Conservation (phyloP, 371 early-diverging fungal species). For the Coemansia sp. region DNA sequence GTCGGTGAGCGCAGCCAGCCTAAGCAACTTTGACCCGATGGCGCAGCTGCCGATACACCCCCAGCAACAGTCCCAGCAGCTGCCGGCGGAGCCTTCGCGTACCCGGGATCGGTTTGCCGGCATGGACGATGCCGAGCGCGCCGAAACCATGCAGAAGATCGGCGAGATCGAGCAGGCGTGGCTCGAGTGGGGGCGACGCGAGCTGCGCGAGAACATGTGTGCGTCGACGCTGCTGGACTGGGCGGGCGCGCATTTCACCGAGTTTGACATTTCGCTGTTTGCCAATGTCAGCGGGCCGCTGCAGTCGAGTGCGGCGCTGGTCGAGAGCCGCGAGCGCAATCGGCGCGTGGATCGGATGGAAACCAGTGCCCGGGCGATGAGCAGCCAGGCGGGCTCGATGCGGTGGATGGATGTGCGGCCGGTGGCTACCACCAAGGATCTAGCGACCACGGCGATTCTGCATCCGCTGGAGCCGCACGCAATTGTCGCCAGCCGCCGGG, state of each 20-base stretch:
- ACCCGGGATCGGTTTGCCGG: slow-evolving; percentile 15
- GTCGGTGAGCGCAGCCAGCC: slow-evolving; percentile 2
- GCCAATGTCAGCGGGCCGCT: slow-evolving; percentile 44
- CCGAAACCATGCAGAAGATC: slow-evolving; percentile 7
- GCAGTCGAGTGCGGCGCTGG: slow-evolving; percentile 45
- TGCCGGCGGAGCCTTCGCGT: neutral
- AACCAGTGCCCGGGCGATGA: slow-evolving; percentile 26
- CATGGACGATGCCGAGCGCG: slow-evolving; percentile 12
- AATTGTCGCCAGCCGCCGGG: slow-evolving; percentile 36
- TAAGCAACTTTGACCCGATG: slow-evolving; percentile 2
- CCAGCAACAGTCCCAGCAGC: neutral
- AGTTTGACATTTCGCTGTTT: slow-evolving; percentile 51
- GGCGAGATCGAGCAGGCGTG: slow-evolving; percentile 36
- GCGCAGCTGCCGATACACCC: neutral
- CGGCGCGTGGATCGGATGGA: slow-evolving; percentile 42
- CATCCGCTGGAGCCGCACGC: slow-evolving; percentile 48
- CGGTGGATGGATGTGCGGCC: slow-evolving; percentile 35
- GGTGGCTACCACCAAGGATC: slow-evolving; percentile 9
- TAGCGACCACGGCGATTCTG: slow-evolving; percentile 22
- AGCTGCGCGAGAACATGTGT: slow-evolving; percentile 39
- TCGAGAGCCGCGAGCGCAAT: slow-evolving; percentile 46
- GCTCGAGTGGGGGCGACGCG: slow-evolving; percentile 42
- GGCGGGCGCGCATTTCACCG: slow-evolving; percentile 51
- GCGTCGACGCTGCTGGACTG: slow-evolving; percentile 49
- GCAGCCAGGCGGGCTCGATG: slow-evolving; percentile 17